Evolutionary conservation across 768 basidiomycete species (phyloP).

Genomic region (Termitomyces sp.): DNA sequence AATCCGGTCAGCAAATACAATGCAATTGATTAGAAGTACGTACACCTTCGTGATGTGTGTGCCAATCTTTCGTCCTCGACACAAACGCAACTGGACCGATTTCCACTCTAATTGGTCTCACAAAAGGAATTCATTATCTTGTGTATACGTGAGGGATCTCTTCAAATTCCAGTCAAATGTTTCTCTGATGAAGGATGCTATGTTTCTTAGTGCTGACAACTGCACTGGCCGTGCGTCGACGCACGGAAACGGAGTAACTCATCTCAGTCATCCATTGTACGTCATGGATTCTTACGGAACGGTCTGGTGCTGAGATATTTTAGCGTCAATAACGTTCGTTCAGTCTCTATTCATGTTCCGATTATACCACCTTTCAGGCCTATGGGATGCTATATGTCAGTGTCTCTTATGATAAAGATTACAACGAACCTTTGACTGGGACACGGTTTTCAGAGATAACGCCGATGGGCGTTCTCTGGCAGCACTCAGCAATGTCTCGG

Average conservation of each 20-base stretch:
- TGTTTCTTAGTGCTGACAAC: background rate
- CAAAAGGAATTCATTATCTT: background rate
- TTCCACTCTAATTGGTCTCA: background rate
- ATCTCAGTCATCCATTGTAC: background rate
- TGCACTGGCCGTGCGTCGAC: background rate
- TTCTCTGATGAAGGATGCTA: background rate
- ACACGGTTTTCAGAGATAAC: background rate
- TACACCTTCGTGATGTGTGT: conserved; percentile 94
- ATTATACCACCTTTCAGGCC: background rate
- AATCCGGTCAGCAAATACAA: background rate
- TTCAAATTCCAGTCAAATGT: background rate
- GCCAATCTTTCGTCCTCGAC: conserved; percentile 64
- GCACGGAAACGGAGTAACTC: background rate
- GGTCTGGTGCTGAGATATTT: background rate
- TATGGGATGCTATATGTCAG: conserved; percentile 2
- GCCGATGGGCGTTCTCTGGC: background rate
- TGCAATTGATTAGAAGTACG: conserved; percentile 17
- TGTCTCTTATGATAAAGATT: background rate
- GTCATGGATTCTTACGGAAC: background rate
- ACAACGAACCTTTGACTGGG: background rate
- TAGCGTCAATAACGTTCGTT: conserved; percentile 1
- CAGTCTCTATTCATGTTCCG: conserved; percentile 3
- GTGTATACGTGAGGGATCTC: background rate
- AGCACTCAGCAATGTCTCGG: background rate
- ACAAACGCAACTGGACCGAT: background rate